These are phyloP conservation scores for Aspergillus fischeri DNA, from an alignment of 2,329 filamentous ascomycete genomes.

Conservation along the genomic window DNA sequence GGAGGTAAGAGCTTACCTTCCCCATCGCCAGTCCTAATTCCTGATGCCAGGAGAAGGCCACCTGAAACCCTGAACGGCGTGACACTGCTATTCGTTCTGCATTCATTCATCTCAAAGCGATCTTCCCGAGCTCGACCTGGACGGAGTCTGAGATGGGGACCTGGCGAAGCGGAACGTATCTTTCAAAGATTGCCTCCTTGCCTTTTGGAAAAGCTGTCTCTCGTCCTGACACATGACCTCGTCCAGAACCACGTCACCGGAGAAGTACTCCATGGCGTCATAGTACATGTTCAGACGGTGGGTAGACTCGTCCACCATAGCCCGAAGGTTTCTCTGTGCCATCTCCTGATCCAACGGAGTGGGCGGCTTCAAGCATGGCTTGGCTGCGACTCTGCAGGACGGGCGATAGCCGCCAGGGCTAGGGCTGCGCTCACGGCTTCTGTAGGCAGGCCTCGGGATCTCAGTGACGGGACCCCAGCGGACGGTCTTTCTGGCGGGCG, in stretches of 20 bases:
- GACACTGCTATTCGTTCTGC: background rate
- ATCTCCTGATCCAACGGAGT: slow-evolving; percentile 13
- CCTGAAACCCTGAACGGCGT: no score
- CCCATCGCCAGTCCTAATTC: background rate
- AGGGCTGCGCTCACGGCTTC: background rate
- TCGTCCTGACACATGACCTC: slow-evolving; percentile 1
- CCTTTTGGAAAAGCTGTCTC: background rate
- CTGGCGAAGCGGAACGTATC: background rate
- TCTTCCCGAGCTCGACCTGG: background rate
- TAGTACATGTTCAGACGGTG: slow-evolving; percentile 6
- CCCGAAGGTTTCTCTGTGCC: slow-evolving; percentile 9
- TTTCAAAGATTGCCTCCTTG: background rate
- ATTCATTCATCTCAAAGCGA: background rate
- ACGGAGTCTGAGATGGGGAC: background rate
- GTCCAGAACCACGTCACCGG: slow-evolving; percentile 6
- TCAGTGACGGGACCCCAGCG: background rate
- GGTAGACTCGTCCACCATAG: slow-evolving; percentile 2
- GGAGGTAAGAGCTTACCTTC: background rate
- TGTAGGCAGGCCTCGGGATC: background rate
- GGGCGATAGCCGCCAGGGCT: no score
- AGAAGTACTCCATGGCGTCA: background rate
- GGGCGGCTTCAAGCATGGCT: slow-evolving; percentile 12
- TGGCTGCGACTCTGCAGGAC: background rate
- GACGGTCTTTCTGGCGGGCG: background rate
- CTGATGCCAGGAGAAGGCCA: background rate